Evolutionary conservation across 345 rosid species (phyloP).

Genomic region (Citrus trifoliata): DNA sequence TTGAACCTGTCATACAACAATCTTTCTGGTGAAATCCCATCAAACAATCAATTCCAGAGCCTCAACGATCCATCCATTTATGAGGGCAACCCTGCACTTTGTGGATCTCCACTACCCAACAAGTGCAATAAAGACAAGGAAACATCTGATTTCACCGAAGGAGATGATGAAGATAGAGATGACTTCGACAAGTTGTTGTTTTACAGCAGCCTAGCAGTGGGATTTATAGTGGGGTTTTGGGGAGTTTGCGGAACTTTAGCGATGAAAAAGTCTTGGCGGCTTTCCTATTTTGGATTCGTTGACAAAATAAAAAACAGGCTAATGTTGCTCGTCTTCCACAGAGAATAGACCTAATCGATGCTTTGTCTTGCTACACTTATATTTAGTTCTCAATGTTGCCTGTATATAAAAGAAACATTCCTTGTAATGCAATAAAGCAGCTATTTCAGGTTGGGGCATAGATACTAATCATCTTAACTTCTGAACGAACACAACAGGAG

Average conservation of each 20-base stretch:
- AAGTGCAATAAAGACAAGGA: background rate
- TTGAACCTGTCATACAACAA: constrained; percentile 25
- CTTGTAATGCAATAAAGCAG: too few relatives aligned
- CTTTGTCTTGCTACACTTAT: too few relatives aligned
- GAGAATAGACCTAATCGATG: too few relatives aligned
- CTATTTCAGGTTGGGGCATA: too few relatives aligned
- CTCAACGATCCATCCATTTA: constrained; percentile 22
- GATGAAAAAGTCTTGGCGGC: background rate
- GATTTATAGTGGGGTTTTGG: constrained; percentile 2
- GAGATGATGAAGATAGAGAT: background rate
- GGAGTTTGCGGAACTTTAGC: background rate
- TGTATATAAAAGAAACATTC: too few relatives aligned
- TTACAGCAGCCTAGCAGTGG: background rate
- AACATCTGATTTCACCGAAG: background rate
- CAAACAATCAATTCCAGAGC: constrained; percentile 18
- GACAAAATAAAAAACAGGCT: background rate
- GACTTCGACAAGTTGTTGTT: background rate
- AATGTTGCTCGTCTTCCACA: background rate
- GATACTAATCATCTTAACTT: too few relatives aligned
- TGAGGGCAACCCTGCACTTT: constrained; percentile 18
- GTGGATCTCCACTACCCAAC: constrained; percentile 13
- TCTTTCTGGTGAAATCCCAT: constrained; percentile 22
- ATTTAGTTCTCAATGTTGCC: too few relatives aligned
- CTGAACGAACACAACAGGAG: too few relatives aligned
- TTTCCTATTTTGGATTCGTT: background rate